Evolutionary conservation across 2,329 filamentous ascomycete species (phyloP), one percentile per base, ranked within the genome.

Genomic region (Bipolaris zeicola): DNA sequence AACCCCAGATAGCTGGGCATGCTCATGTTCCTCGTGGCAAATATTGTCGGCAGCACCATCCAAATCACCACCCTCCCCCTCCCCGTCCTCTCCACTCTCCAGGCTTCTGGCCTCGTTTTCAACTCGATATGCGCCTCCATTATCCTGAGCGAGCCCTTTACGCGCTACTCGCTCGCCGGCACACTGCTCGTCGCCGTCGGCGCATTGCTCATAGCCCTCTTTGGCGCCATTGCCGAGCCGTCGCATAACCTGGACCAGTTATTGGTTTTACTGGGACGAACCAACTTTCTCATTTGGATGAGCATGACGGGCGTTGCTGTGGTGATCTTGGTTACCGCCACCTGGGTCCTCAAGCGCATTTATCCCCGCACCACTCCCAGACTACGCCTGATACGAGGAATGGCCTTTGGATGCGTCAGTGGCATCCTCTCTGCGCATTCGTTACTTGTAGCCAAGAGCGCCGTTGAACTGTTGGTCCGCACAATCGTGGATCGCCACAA

Each of bases 41-140:
- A 99, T 75, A 84, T 99, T 53, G 83, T 98, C 52, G 95, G 95
- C 57, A 97, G 93, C 79, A 94, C 92, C 36, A 95, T 99, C 57
- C 95, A 99, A 78, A 98, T 99, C 74, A 97, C 95, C 28, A 97
- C 94, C 0, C 83, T 99, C 42, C 95, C 95, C 14, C 82, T 99
- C 20, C 95, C 95, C 18, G 92, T 99, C 5, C 85, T 99, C 33
- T 98, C 94, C 54, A 97, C 95, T 1, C 82, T 99, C 36, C 95
- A 99, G 79, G 65, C 85, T 74, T 96, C 94, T 3, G 95, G 95
- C 42, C 84, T 99, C 52, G 95, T 99, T 60, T 99, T 99, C 83
- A 99, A 99, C 81, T 96, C 94, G 55, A 92, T 98, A 76, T 96
- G 96, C 82, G 95, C 95, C 60, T 96, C 92, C 42, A 80, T 98